phyloP scores from a whole-genome alignment of 2,329 filamentous ascomycete genomes.

The Talaromyces sp. region DNA sequence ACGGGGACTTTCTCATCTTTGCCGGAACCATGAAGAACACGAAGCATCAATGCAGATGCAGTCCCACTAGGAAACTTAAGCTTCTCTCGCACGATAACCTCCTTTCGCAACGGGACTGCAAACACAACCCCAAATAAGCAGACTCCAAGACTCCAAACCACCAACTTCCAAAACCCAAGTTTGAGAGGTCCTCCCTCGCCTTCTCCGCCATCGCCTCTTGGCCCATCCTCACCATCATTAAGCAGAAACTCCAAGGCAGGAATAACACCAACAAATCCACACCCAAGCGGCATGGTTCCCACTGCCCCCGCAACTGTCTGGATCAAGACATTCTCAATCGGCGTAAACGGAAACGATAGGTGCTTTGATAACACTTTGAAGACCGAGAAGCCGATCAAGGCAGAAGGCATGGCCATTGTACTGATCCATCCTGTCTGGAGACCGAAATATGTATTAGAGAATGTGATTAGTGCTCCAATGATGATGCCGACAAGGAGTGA shows the following conservation, averaged over 20 bases:
- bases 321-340: constrained; percentile 94
- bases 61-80: constrained; percentile 94
- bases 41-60: constrained; percentile 90
- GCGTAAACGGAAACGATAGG: constrained; percentile 80
- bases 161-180: constrained; percentile 73
- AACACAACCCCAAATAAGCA: constrained; percentile 98
- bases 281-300: constrained; percentile 94
- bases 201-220: constrained; percentile 68
- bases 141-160: constrained; percentile 88
- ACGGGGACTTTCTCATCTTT: constrained; percentile 47
- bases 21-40: constrained; percentile 74
- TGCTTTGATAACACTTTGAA: constrained; percentile 78
- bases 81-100: constrained; percentile 91
- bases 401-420: constrained; percentile 96
- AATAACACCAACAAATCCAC: constrained; percentile 92
- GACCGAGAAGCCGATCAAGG: constrained; percentile 89
- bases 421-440: constrained; percentile 83
- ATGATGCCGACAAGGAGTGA: constrained; percentile 76
- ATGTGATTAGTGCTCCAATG: constrained; percentile 89
- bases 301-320: constrained; percentile 95
- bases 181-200: constrained; percentile 78
- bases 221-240: constrained; percentile 74
- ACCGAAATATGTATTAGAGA: constrained; percentile 99
- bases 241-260: constrained; percentile 89
- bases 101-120: constrained; percentile 83